phyloP scores from a whole-genome alignment of 2,329 filamentous ascomycete genomes.

The Hypoxylon sp. region DNA sequence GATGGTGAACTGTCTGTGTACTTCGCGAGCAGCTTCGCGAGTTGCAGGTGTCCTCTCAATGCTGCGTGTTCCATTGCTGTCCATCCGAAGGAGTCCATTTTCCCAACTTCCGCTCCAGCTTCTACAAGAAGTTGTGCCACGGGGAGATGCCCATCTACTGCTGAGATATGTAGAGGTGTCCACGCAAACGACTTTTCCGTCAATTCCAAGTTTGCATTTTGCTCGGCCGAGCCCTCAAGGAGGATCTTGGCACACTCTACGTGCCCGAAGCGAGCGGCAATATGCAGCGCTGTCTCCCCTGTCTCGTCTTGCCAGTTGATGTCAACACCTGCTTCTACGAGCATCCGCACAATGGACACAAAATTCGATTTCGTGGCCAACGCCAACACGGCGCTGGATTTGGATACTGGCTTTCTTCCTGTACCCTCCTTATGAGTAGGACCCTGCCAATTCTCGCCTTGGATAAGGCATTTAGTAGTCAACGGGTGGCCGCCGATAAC shows the following conservation, averaged over 20 bases:
- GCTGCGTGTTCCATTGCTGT: constrained; percentile 93
- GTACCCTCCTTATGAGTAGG: constrained; percentile 69
- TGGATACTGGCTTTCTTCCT: constrained; percentile 77
- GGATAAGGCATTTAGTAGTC: constrained; percentile 84
- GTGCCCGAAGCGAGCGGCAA: constrained; percentile 91
- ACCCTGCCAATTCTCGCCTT: constrained; percentile 82
- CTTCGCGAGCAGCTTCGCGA: constrained; percentile 77
- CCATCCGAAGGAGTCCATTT: constrained; percentile 90
- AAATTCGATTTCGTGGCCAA: constrained; percentile 92
- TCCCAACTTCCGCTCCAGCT: constrained; percentile 81
- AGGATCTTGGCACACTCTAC: constrained; percentile 83
- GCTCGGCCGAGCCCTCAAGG: constrained; percentile 75
- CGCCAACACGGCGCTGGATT: constrained; percentile 88
- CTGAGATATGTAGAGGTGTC: constrained; percentile 95
- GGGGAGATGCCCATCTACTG: constrained; percentile 84
- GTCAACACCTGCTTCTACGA: constrained; percentile 91
- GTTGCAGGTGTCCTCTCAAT: constrained; percentile 85
- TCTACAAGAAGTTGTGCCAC: constrained; percentile 83
- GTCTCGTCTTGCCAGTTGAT: constrained; percentile 93
- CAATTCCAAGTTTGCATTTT: constrained; percentile 82
- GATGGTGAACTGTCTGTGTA: constrained; percentile 57
- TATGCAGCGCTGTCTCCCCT: constrained; percentile 91
- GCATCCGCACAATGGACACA: constrained; percentile 82
- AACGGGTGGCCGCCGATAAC: constrained; percentile 91
- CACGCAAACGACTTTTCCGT: constrained; percentile 88